Evolutionary conservation across 768 basidiomycete genomes (phyloP), one percentile per base, ranked within the genome.

Genomic region (Dentipellis sp.): DNA sequence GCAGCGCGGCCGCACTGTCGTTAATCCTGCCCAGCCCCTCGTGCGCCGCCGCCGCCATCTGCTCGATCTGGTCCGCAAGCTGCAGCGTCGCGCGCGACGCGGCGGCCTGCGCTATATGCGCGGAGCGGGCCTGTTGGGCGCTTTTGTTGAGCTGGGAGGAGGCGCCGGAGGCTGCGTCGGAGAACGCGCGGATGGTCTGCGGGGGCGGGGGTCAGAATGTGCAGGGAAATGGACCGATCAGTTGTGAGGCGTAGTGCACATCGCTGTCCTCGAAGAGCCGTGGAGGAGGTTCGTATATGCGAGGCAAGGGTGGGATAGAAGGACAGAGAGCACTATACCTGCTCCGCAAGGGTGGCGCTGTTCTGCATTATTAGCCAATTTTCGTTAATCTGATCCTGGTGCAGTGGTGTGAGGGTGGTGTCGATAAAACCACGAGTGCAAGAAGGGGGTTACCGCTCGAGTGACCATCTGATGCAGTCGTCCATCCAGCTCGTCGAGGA

Each of bases 21-120:
- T 54, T 61, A 23, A 61, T 51, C 48, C 39, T 56, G 36, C 60
- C 53, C 19, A 61, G 54, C 21, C 60, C 55, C 39, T 35, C 22
- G 21, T 56, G 55, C 3, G 60, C 55, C n/a, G 12, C 38, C 48
- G 55, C 60, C 14, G 59, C 54, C 52, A 59, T 56, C 16, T 7
- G 51, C 22, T 50, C 35, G n/a, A 62, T 9, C 11, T 54, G 37
- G 40, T 21, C 59, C 36, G 49, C 49, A 10, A 62, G 61, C 8
- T 50, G 49, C 9, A 50, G 49, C 9, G 60, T 48, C 23, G 39
- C 58, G n/a, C 52, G 55, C 9, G 46, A 49, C 4, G 55, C 55
- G 55, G 56, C 55, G 19, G 14, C 51, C 42, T 60, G 59, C 17
- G 57, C 51, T 2, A 49, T 16, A 39, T 51, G 46, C 34, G 58